phyloP scores from a whole-genome alignment of 148 eudicot genomes.

The Rhododendron molle region DNA sequence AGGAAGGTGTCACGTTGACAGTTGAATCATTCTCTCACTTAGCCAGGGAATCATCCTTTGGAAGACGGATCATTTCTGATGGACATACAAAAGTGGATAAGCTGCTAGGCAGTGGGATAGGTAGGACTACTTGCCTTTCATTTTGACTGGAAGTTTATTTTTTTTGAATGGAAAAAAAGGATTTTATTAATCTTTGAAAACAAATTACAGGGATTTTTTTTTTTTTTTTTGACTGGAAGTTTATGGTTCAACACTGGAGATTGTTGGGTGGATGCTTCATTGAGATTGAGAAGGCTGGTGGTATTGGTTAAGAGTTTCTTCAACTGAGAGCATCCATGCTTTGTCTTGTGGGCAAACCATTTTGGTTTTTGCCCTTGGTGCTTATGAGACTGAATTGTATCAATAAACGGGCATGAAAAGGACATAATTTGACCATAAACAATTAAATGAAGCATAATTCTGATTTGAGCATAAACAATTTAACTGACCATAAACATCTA shows the following conservation, averaged over 20 bases:
- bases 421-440: background rate
- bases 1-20: slow-evolving; percentile 73
- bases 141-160: background rate
- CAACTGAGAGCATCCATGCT: background rate
- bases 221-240: background rate
- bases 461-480: background rate
- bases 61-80: slow-evolving; percentile 28
- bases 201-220: background rate
- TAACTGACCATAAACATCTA: background rate
- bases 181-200: background rate
- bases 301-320: background rate
- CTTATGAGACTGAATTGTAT: background rate
- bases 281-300: background rate
- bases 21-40: slow-evolving; percentile 63
- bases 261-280: slow-evolving; percentile 8
- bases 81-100: slow-evolving; percentile 65
- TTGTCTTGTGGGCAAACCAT: background rate
- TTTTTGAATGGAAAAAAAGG: background rate
- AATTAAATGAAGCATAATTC: background rate
- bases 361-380: background rate
- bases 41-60: slow-evolving; percentile 34
- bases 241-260: slow-evolving; percentile 1
- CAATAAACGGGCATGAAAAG: background rate
- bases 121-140: slow-evolving; percentile 28
- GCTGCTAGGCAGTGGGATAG: slow-evolving; percentile 77